Conservation (phyloP, 1,284 basidiomycete genomes). For the Moniliophthora roreri region DNA sequence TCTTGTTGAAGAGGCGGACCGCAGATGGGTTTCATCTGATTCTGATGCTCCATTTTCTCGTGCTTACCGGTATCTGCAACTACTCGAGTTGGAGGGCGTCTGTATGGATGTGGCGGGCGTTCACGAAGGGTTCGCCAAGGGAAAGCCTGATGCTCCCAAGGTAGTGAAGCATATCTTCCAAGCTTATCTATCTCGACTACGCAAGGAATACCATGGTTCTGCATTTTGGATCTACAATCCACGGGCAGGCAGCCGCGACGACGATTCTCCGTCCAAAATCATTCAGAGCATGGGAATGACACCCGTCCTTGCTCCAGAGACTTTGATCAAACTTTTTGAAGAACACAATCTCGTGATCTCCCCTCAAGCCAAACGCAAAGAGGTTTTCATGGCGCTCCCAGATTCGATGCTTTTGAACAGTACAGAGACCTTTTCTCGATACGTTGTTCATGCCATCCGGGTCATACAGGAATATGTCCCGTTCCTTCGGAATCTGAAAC, state of each 20-base stretch:
- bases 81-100: not conserved
- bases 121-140: not conserved
- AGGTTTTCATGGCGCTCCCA: not conserved
- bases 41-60: no score
- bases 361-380: not conserved
- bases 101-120: slow-evolving; percentile 3
- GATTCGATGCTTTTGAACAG: not conserved
- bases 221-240: not conserved
- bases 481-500: not conserved
- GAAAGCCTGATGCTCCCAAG: not conserved
- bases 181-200: not conserved
- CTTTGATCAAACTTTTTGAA: not conserved
- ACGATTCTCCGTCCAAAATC: not conserved
- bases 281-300: not conserved
- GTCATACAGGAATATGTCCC: not conserved
- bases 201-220: not conserved
- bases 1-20: no score
- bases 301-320: not conserved
- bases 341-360: not conserved
- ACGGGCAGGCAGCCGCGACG: not conserved
- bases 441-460: not conserved
- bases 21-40: no score
- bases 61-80: not conserved
- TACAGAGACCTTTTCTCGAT: not conserved
- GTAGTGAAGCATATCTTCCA: not conserved